Evolutionary conservation across 169 alveolate genomes (phyloP).

Genomic region (Plasmodium vivax): DNA sequence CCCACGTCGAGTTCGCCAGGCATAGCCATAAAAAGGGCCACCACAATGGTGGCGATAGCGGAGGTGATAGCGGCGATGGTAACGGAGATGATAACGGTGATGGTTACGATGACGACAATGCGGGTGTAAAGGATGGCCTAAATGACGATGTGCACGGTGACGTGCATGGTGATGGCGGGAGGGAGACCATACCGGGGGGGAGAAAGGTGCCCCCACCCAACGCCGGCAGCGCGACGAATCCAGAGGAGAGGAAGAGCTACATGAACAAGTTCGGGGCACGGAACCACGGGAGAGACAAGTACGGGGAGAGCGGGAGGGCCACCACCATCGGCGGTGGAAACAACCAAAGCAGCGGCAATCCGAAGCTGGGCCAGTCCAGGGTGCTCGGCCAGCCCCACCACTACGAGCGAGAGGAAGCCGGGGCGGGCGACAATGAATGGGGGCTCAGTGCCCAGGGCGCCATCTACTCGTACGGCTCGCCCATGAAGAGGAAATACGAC

Average conservation of each 20-base stretch:
- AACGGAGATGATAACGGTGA: too few species aligned
- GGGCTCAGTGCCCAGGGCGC: not conserved
- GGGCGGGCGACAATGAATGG: constrained; percentile 1
- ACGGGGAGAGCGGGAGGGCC: not conserved
- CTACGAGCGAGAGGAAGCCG: not conserved
- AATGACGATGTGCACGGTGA: not conserved
- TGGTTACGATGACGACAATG: not conserved
- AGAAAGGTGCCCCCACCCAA: not conserved
- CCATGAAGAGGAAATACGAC: constrained; percentile 64
- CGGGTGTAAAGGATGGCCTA: not conserved
- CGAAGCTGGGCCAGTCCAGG: not conserved
- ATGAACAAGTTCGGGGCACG: not conserved
- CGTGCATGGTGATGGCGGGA: not conserved
- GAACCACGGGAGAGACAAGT: not conserved
- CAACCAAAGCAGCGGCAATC: not conserved
- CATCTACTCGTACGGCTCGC: constrained; percentile 21
- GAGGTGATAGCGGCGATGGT: not conserved
- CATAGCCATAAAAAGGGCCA: not conserved
- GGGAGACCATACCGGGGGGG: constrained; percentile 9
- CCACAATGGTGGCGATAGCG: not conserved
- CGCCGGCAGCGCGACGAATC: not conserved
- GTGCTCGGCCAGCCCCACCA: not conserved
- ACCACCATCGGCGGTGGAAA: not conserved
- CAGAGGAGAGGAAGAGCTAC: not conserved
- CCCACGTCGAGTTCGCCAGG: not conserved